A percentile compares a stretch with the other conserved stretches of the same genome.
Evolutionary conservation across 257 asterid species (phyloP).

Genomic region (Handroanthus guayacan): DNA sequence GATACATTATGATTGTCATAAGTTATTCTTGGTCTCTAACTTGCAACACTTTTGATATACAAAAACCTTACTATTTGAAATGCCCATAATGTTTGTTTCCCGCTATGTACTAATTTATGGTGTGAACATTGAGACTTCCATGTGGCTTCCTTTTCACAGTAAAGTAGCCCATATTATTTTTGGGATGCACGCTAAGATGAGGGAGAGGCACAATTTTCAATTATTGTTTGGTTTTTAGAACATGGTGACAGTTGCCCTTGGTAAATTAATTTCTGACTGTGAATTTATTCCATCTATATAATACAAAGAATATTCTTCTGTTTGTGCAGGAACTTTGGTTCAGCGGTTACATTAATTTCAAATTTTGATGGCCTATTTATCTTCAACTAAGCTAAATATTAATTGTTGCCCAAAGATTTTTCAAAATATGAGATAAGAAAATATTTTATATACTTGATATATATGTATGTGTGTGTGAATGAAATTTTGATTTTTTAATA

Average conservation of each 20-base stretch:
- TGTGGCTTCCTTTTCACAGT: conserved; percentile 39
- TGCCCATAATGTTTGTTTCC: conserved; percentile 26
- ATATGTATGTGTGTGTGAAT: no score
- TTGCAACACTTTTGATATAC: background rate
- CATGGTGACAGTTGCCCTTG: conserved; percentile 35
- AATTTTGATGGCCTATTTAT: conserved; percentile 22
- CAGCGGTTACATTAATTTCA: conserved; percentile 30
- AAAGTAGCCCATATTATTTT: conserved; percentile 35
- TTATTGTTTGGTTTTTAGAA: conserved; percentile 38
- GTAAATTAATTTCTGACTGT: conserved; percentile 36
- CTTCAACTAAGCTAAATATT: background rate
- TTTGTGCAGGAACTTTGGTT: conserved; percentile 24
- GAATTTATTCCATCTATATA: conserved; percentile 43
- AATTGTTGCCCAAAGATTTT: no score
- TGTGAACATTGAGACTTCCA: conserved; percentile 47
- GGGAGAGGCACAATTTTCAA: conserved; percentile 42
- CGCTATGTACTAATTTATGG: conserved; percentile 25
- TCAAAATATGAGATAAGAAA: no score
- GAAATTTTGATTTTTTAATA: no score
- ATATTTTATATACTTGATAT: no score
- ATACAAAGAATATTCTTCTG: conserved; percentile 53
- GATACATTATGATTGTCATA: no score
- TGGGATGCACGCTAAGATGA: conserved; percentile 35
- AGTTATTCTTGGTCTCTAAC: background rate
- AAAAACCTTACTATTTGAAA: conserved; percentile 22